Evolutionary conservation across 768 basidiomycete species (phyloP), one percentile per base, ranked within the genome.

Genomic region (Suillus placidus): DNA sequence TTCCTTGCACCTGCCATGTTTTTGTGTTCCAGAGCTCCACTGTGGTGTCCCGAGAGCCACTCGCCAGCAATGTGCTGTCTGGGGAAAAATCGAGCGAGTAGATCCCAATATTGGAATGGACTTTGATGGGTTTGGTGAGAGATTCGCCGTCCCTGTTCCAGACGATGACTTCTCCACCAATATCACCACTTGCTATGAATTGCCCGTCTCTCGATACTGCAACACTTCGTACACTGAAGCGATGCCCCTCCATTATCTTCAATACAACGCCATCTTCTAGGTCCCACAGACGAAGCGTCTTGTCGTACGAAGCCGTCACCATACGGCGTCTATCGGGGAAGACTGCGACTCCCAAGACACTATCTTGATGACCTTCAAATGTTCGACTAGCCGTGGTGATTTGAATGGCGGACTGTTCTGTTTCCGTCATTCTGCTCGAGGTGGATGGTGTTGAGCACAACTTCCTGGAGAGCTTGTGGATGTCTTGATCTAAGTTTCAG

Each of bases 181-280:
- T 0, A 34, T 55, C 54, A 34, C 54, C 54, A 20, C 54, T 55
- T 35, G 54, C 32, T n/a, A 55, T 35, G 2, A 5, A 55, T 20
- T n/a, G 10, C 20, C 54, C 54, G 10, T 55, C 54, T 34, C 54
- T 34, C n/a, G 54, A 55, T 35, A 55, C 6, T n/a, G 54, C 54
- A 20, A 35, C 2, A 35, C 4, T 8, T 13, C 6, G 0, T 20
- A 55, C 20, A n/a, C n/a, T n/a, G 4, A 0, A 2, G 4, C 20
- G 20, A 34, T 55, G 54, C 10, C 54, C 54, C 32, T 34, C 10
- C 34, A 55, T 34, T 20, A 12, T 18, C 32, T 55, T n/a, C 34
- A 55, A 55, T 3, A 6, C 54, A n/a, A 55, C 54, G 12, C 32
- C 54, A 1, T n/a, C 34, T 12, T 55, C 20, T 0, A 55, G 13